Conservation (phyloP, 257 asterid genomes). For the Linderniella brevidens region DNA sequence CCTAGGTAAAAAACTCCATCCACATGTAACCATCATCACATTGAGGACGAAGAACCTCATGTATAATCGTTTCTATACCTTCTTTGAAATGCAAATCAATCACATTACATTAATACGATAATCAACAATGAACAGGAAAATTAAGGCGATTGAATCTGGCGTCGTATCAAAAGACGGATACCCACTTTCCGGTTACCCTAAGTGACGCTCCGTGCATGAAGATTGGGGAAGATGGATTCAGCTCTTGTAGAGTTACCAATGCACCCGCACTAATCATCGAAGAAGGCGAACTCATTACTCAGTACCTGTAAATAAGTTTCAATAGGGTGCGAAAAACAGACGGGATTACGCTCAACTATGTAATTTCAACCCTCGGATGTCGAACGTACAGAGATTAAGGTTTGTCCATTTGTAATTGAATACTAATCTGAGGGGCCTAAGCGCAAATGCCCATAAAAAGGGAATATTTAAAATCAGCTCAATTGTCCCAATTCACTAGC, state of each 20-base stretch:
- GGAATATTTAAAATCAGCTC: too few relatives aligned
- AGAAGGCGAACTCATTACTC: constrained; percentile 24
- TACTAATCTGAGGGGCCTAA: too few relatives aligned
- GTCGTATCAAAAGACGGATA: neutral
- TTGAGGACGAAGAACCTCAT: neutral
- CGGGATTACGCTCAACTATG: neutral
- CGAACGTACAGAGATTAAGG: too few relatives aligned
- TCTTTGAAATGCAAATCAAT: constrained; percentile 1
- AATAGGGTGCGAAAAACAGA: neutral
- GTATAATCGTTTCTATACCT: neutral
- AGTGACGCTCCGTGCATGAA: constrained; percentile 67
- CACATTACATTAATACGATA: too few relatives aligned
- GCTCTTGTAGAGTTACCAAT: constrained; percentile 52
- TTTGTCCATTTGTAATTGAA: too few relatives aligned
- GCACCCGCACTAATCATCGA: constrained; percentile 37
- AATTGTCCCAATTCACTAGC: too few relatives aligned
- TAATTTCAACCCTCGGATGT: too few relatives aligned
- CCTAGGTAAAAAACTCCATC: neutral
- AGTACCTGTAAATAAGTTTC: neutral
- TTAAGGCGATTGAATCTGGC: neutral
- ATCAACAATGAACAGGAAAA: neutral
- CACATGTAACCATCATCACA: neutral
- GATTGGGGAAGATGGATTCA: constrained; percentile 48
- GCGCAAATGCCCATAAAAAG: too few relatives aligned
- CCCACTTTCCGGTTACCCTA: constrained; percentile 84